Percentiles rank a stretch among this genome's conserved stretches.
Evolutionary conservation across 2,329 filamentous ascomycete genomes (phyloP).

Genomic region (Chaetomium olivaceum): DNA sequence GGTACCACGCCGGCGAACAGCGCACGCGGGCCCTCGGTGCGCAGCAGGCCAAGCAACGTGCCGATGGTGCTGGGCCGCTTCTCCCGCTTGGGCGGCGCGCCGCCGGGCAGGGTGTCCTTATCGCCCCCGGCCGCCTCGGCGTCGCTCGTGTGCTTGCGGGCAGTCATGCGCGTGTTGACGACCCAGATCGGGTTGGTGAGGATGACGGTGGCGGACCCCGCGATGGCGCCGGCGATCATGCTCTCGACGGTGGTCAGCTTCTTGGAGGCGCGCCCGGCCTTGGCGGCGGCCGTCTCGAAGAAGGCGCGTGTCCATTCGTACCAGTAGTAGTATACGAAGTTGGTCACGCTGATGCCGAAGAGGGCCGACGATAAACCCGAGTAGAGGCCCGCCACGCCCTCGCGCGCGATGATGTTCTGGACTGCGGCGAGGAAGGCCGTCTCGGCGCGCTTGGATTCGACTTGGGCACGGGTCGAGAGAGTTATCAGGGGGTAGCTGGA

Average conservation of each 20-base stretch:
- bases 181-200: constrained; percentile 99
- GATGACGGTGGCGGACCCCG: constrained; percentile 90
- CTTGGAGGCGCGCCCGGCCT: constrained; percentile 70
- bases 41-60: constrained; percentile 77
- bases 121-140: constrained; percentile 38
- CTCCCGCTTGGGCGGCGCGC: constrained; percentile 33
- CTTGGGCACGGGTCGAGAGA: constrained; percentile 93
- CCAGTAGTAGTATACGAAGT: constrained; percentile 99
- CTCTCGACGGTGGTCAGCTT: constrained; percentile 89
- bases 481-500: constrained; percentile 91
- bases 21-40: constrained; percentile 78
- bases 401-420: constrained; percentile 83
- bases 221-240: constrained; percentile 93
- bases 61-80: constrained; percentile 72
- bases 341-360: constrained; percentile 97
- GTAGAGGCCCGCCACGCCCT: constrained; percentile 87
- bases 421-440: constrained; percentile 82
- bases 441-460: constrained; percentile 91
- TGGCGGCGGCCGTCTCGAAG: constrained; percentile 77
- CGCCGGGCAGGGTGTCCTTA: constrained; percentile 33
- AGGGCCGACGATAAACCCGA: constrained; percentile 90
- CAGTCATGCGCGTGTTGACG: constrained; percentile 97
- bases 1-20: constrained; percentile 92
- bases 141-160: constrained; percentile 61
- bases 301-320: constrained; percentile 94